Percentiles rank a stretch among this genome's conserved stretches.
These are phyloP conservation scores for Colletotrichum navitas DNA, from an alignment of 2,329 filamentous ascomycete species.

Conservation along the genomic window DNA sequence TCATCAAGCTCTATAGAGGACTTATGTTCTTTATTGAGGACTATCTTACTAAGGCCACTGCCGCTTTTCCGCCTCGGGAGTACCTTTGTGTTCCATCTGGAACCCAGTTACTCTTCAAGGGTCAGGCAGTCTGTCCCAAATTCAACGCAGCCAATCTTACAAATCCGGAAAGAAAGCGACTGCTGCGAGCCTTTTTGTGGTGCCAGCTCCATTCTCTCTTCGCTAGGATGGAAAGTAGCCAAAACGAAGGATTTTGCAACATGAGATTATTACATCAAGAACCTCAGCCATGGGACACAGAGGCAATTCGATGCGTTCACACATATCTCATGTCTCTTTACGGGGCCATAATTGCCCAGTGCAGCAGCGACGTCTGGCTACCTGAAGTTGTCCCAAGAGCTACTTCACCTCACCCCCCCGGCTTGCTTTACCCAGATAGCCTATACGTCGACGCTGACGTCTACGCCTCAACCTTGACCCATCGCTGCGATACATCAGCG, in stretches of 20 bases:
- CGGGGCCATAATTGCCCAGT: neutral
- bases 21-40: slow-evolving; percentile 1
- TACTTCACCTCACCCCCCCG: neutral
- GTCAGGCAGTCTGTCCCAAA: neutral
- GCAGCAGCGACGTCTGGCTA: neutral
- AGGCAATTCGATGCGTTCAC: neutral
- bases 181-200: slow-evolving; percentile 2
- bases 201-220: neutral
- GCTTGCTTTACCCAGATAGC: neutral
- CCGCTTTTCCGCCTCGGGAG: neutral
- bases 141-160: slow-evolving; percentile 1
- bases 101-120: neutral
- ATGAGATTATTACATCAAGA: no score
- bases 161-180: neutral
- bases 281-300: neutral
- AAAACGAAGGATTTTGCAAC: neutral
- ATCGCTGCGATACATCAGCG: neutral
- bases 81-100: neutral
- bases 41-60: slow-evolving; percentile 9
- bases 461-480: neutral
- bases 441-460: neutral
- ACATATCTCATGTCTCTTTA: neutral
- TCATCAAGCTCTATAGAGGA: neutral
- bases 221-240: accelerated
- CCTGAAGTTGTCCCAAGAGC: neutral